Conservation (phyloP, 352 stramenopile species). For the Pythium volutum region DNA sequence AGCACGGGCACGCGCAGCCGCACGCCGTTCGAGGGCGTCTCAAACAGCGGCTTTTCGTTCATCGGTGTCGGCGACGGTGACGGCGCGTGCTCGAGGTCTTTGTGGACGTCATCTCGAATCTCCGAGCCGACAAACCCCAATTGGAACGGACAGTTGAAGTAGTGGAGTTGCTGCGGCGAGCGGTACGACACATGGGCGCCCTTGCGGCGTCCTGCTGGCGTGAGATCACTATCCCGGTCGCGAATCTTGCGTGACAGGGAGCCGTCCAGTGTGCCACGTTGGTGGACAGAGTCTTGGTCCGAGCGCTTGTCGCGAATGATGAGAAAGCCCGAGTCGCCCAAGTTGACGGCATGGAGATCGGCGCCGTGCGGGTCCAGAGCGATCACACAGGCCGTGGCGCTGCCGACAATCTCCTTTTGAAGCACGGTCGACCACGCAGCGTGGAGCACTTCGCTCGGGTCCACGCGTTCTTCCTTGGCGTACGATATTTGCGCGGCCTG, state of each 20-base stretch:
- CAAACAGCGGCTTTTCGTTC: constrained; percentile 87
- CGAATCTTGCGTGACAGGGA: constrained; percentile 69
- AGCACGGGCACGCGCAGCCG: constrained; percentile 92
- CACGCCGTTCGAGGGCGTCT: constrained; percentile 88
- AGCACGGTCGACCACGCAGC: constrained; percentile 76
- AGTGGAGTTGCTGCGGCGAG: constrained; percentile 94
- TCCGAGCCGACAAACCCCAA: constrained; percentile 53
- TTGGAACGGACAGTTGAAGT: constrained; percentile 98
- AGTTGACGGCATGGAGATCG: constrained; percentile 93
- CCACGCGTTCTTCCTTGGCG: constrained; percentile 52
- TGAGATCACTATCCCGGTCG: constrained; percentile 63
- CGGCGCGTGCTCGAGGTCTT: constrained; percentile 35
- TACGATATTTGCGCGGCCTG: constrained; percentile 60
- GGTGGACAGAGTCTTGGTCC: constrained; percentile 53
- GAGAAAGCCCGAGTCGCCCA: constrained; percentile 91
- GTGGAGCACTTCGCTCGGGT: constrained; percentile 64
- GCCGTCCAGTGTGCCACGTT: constrained; percentile 69
- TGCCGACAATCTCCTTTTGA: constrained; percentile 92
- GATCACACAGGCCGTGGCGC: constrained; percentile 90
- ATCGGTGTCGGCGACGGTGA: constrained; percentile 45
- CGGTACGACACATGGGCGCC: constrained; percentile 89
- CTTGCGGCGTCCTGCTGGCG: constrained; percentile 65
- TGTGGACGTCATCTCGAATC: constrained; percentile 44
- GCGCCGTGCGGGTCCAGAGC: constrained; percentile 89
- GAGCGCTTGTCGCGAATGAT: constrained; percentile 82